Evolutionary conservation across 2,329 filamentous ascomycete genomes (phyloP), one percentile per base, ranked within the genome.

Genomic region (Scolecobasidium constrictum): DNA sequence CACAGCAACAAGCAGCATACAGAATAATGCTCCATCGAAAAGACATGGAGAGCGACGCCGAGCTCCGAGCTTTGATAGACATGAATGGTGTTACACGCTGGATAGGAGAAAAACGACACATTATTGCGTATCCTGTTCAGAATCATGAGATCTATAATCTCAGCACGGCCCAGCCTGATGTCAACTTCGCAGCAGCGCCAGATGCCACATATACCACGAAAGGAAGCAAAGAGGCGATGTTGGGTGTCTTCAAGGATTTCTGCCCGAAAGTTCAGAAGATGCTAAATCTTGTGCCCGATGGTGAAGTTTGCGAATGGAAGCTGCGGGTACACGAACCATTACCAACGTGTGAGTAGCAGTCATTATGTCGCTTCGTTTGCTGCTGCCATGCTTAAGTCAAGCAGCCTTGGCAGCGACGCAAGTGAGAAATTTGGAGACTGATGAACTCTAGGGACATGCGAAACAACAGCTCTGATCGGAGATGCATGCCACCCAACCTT

Each of bases 1-100:
- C n/a, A n/a, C n/a, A n/a, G n/a, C n/a, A 81, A 3, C 81, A 87
- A 62, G 83, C 84, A 0, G 81, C 82, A 3, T 88, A 88, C 64
- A 75, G 83, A 11, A 84, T 88, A 60, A 82, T 88, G 75, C 69
- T 88, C 15, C 74, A 72, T 1, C 75, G 83, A 11, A 70, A 75
- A 21, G 69, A 81, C 46, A 82, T 88, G 74, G 61, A 69, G 44
- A 51, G 72, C 17, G 81, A 87, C 50, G 72, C 81, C 0, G 80
- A 84, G 49, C 66, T 86, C 38, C 65, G 81, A 42, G 69, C 64
- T n/a, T 69, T 87, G 7, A 67, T 88, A 17, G 75, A 84, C 50
- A 68, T 71, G 35, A 74, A 86, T 52, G 67, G 72, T 38, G 82
- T 82, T 3, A 79, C 78, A 31, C 73, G 84, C 39, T 88, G 83